Evolutionary conservation across 2,329 filamentous ascomycete genomes (phyloP), one percentile per base, ranked within the genome.

Genomic region (Aspergillus glaucus): DNA sequence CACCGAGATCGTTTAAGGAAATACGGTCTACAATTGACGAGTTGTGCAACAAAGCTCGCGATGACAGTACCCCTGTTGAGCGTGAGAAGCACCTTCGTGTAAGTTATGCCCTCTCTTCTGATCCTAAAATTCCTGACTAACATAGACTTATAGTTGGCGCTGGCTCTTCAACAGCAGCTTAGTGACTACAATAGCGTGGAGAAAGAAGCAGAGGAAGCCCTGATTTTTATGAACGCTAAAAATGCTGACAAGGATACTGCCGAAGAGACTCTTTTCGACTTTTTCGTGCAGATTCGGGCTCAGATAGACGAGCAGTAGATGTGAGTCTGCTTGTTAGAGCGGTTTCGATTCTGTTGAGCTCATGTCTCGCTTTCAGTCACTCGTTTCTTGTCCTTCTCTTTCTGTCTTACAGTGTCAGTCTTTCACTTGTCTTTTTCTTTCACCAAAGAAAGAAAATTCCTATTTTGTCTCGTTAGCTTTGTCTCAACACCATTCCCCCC

Each of bases 51-150:
- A 54, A 44, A 19, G 50, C 49, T 26, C 42, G 49, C 10, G 50
- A 50, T 32, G 50, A 49, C 14, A 22, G 36, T 4, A 49, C 42
- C 5, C 24, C 50, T 9, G 41, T 15, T n/a, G 44, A 50, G 42
- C 50, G 55, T 34, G 54, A 57, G 21, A 42, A 46, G 30, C 47
- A 51, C 15, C 47, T 59, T 37, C 48, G 50, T n/a, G 57, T 59
- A 53, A 51, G 55, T 43, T 36, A 22, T 14, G 6, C n/a, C 30
- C 21, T 36, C 22, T 43, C 14, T 21, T 36, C 12, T 19, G n/a
- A 12, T 36, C 19, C 17, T 9, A 1, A 8, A 26, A 14, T 19
- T 19, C 17, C 21, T 42, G 19, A 39, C 42, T 51, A 41, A 48
- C 26, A 28, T 36, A 6, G 4, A 22, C 4, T 21, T 47, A 6